phyloP scores from a whole-genome alignment of 2,329 filamentous ascomycete species.

The Coleophoma eucalyptorum region DNA sequence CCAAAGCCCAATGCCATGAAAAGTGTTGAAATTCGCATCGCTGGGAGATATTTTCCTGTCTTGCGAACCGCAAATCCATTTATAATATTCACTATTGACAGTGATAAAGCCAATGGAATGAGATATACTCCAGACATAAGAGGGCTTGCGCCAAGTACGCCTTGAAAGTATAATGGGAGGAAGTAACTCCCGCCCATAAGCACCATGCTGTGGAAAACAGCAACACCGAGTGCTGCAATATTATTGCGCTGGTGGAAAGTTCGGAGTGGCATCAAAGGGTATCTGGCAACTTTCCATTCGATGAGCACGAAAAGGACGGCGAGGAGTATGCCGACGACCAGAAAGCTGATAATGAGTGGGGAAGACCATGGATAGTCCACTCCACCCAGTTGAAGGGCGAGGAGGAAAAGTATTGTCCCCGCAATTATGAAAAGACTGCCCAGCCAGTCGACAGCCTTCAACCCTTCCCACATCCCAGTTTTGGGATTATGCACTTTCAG shows the following conservation, averaged over 20 bases:
- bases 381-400: constrained; percentile 76
- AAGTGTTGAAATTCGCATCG: constrained; percentile 53
- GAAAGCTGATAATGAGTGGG: constrained; percentile 34
- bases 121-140: constrained; percentile 72
- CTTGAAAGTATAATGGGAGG: constrained; percentile 71
- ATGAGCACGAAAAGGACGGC: constrained; percentile 61
- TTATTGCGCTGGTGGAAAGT: constrained; percentile 68
- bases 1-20: constrained; percentile 61
- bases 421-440: constrained; percentile 61
- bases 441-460: constrained; percentile 57
- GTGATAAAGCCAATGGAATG: constrained; percentile 62
- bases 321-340: constrained; percentile 57
- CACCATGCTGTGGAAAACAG: constrained; percentile 67
- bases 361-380: constrained; percentile 57
- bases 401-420: constrained; percentile 79
- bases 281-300: constrained; percentile 70
- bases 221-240: constrained; percentile 61
- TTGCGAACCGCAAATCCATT: constrained; percentile 52
- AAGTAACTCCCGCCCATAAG: constrained; percentile 14
- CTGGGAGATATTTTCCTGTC: constrained; percentile 57
- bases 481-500: constrained; percentile 64
- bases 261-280: constrained; percentile 72
- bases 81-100: constrained; percentile 56
- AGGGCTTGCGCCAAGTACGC: constrained; percentile 37
- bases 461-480: constrained; percentile 56